These are phyloP conservation scores for Gnaphalium uliginosum DNA, from an alignment of 129 eudicot genomes.

Conservation along the genomic window DNA sequence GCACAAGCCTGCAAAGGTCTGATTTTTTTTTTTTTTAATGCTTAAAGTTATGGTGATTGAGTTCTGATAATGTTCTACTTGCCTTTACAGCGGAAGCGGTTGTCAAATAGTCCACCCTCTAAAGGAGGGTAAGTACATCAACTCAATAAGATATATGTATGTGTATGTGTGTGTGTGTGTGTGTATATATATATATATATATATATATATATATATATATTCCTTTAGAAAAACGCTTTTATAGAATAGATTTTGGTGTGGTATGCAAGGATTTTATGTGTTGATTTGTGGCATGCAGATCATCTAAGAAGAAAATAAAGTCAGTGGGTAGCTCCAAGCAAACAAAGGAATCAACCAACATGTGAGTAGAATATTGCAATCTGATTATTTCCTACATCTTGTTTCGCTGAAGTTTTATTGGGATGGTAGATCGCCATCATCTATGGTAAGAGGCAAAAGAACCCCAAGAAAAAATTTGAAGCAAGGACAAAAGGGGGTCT, in stretches of 20 bases:
- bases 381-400: background rate
- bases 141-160: background rate
- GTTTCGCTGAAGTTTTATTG: constrained; percentile 30
- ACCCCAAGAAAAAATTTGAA: constrained; percentile 70
- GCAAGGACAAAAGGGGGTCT: constrained; percentile 39
- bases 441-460: constrained; percentile 63
- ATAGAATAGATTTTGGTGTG: background rate
- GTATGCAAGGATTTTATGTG: constrained; percentile 6
- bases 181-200: too few relatives aligned
- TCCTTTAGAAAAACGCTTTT: background rate
- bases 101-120: constrained; percentile 42
- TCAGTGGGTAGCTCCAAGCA: constrained; percentile 38
- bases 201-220: too few relatives aligned
- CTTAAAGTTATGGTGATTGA: constrained; percentile 7
- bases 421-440: constrained; percentile 56
- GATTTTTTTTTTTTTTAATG: constrained; percentile 4
- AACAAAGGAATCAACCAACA: constrained; percentile 39
- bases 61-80: constrained; percentile 32
- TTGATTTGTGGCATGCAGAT: constrained; percentile 39
- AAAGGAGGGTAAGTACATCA: constrained; percentile 52
- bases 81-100: constrained; percentile 45
- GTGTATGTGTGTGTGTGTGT: too few relatives aligned
- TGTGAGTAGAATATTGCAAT: constrained; percentile 48
- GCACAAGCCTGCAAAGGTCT: constrained; percentile 51
- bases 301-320: constrained; percentile 53